These are phyloP conservation scores for Blepharisma stoltei DNA, from an alignment of 73 alveolate species.

Conservation along the genomic window DNA sequence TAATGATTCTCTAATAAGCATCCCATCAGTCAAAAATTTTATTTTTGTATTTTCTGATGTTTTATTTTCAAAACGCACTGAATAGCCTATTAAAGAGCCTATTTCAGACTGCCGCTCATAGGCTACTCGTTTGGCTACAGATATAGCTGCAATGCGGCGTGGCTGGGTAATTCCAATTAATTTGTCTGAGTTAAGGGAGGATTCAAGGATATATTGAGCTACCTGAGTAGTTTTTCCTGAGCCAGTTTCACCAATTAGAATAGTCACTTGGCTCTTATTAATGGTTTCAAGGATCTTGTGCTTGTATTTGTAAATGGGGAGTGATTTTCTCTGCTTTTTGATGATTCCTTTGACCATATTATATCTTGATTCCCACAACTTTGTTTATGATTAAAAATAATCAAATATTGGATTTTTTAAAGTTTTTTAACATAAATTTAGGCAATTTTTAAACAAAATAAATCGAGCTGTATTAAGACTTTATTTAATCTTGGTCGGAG, in stretches of 20 bases:
- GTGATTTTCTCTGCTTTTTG: background rate
- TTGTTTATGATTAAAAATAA: too few relatives aligned
- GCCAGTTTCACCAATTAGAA: slow-evolving; percentile 72
- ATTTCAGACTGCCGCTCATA: slow-evolving; percentile 80
- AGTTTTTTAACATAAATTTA: too few relatives aligned
- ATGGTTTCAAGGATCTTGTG: background rate
- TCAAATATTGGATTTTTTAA: too few relatives aligned
- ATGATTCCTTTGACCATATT: background rate
- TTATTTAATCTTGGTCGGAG: too few relatives aligned
- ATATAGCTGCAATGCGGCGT: slow-evolving; percentile 97
- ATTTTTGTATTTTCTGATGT: slow-evolving; percentile 75
- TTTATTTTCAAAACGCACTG: slow-evolving; percentile 88
- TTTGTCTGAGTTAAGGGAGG: slow-evolving; percentile 52
- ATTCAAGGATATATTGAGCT: slow-evolving; percentile 50
- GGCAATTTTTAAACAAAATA: too few relatives aligned
- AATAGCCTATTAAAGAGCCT: slow-evolving; percentile 88
- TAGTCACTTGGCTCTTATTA: background rate
- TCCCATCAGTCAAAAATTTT: slow-evolving; percentile 94
- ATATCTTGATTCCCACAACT: too few relatives aligned
- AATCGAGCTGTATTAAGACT: too few relatives aligned
- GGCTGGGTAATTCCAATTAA: slow-evolving; percentile 94
- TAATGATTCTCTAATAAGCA: slow-evolving; percentile 92
- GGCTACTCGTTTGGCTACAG: slow-evolving; percentile 93
- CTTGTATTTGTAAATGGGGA: background rate
- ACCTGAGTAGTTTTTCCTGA: slow-evolving; percentile 75